Evolutionary conservation across 345 rosid genomes (phyloP).

Genomic region (Clausena lansium): DNA sequence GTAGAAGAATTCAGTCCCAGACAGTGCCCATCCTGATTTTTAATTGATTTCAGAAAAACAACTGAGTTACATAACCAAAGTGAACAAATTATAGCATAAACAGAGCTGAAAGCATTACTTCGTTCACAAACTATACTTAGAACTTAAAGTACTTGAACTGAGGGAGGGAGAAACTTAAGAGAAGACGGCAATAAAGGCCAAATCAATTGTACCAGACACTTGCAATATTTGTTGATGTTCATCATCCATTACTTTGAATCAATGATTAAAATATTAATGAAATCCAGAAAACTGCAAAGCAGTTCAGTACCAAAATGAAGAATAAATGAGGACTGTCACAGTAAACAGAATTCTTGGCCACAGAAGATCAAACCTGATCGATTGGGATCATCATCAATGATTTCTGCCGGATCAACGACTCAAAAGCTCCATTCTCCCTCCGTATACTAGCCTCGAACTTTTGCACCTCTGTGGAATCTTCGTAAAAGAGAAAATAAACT

Average conservation of each 20-base stretch:
- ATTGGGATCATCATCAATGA: slow-evolving; percentile 96
- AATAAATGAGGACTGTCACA: not conserved
- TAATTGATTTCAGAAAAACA: not conserved
- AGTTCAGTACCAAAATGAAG: not conserved
- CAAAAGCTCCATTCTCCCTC: slow-evolving; percentile 92
- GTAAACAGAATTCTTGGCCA: not conserved
- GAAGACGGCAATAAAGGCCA: not conserved
- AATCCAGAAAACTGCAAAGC: slow-evolving; percentile 3
- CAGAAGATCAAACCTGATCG: slow-evolving; percentile 60
- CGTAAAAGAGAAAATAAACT: slow-evolving; percentile 92
- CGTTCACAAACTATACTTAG: not conserved
- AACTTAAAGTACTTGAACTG: not conserved
- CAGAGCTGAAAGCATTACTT: not conserved
- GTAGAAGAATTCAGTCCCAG: slow-evolving; percentile 50
- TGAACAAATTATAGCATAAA: not conserved
- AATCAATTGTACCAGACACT: not conserved
- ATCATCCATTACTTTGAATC: not conserved
- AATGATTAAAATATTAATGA: not conserved
- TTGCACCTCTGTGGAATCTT: slow-evolving; percentile 86
- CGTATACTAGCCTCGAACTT: slow-evolving; percentile 96
- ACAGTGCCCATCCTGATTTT: slow-evolving; percentile 63
- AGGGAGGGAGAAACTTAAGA: too few species aligned
- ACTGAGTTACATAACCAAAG: not conserved
- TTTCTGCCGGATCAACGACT: slow-evolving; percentile 92
- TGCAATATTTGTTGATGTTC: not conserved